Base-by-base conservation (phyloP, 2,329 filamentous ascomycete species). In the Diaporthe nobilis region DNA sequence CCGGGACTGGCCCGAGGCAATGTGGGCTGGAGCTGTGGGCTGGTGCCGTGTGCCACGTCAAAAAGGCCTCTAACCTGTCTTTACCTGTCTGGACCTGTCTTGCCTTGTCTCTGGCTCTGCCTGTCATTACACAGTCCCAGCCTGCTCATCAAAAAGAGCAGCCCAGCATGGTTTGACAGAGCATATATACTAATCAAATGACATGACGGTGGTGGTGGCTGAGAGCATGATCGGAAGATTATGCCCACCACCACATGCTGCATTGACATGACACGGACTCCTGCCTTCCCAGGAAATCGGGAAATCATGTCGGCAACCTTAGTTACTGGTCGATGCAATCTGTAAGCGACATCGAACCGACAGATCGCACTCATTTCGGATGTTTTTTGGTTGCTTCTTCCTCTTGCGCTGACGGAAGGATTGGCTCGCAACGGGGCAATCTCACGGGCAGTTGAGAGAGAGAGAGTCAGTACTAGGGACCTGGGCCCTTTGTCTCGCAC, bases 251-350 rank as follows among this genome's bases (percentile, higher is more conserved):
- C 49, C n/a, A n/a, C 49, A 25, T 25, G 65, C 34, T 70, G 65
- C 65, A 70, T 70, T 70, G 65, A 70, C 65, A 70, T 55, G 65
- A 70, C 65, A 70, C 65, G 65, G 65, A 70, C 65, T 39, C 12
- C 28, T 28, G 10, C 65, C 34, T 17, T 42, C 65, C 65, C 65
- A 53, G 65, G 65, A 55, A 70, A 55, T 70, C 65, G 65, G 65
- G 31, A 42, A 55, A 70, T 55, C 65, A 70, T 70, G 65, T 70
- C 49, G 65, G 22, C 47, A 55, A 70, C 65, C 65, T 53, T 70
- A 28, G 34, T 42, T 42, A 12, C 6, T 70, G 65, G 49, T 28
- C 65, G 65, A 70, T 70, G 65, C 65, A 70, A 70, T 70, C 65
- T 55, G 49, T 42, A 42, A 13, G 65, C 65, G 65, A 70, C 55